Evolutionary conservation across 768 basidiomycete genomes (phyloP), one percentile per base, ranked within the genome.

Genomic region (Pulveroboletus frians): DNA sequence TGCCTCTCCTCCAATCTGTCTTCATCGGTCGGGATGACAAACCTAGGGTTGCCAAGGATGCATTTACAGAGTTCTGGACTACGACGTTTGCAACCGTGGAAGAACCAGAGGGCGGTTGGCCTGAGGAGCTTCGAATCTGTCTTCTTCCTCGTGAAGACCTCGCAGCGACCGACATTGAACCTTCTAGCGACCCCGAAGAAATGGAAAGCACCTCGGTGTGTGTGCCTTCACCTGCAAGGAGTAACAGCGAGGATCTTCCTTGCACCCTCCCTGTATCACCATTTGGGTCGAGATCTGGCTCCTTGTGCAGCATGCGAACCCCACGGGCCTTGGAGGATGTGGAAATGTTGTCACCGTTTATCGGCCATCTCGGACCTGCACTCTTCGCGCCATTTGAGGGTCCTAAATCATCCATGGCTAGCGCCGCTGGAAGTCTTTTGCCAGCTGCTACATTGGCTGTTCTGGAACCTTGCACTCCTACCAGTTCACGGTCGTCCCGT

Each of bases 11-110:
- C 8, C 77, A 74, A 51, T 78, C 84, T 3, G 76, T 78, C 21
- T 84, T 91, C 55, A 54, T 57, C 27, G 76, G 80, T 14, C 74
- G 80, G 5, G 47, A 60, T 7, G 74, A 76, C 43, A 81, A 77
- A 46, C 74, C 76, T 3, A 56, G 55, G 0, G 60, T 70, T 3
- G 69, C 76, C 4, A 62, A 65, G 11, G 76, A 79, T 6, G 73
- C 80, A 3, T 88, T 90, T 58, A 61, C 61, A 7, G 77, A 78
- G 27, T 84, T 84, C 60, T 89, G 88, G 88, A 62, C 71, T 14
- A 55, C 69, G 2, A 71, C 72, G 3, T 86, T 74, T 52, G 70
- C 70, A 10, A 45, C 63, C 2, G 31, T 71, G 20, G 53, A 69
- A 3, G 65, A 70, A 20, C 82, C 84, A 0, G 51, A 60, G 13